Percentiles rank a stretch among this genome's conserved stretches.
phyloP scores from a whole-genome alignment of 1,284 basidiomycete species.

The Rhizoctonia solani region DNA sequence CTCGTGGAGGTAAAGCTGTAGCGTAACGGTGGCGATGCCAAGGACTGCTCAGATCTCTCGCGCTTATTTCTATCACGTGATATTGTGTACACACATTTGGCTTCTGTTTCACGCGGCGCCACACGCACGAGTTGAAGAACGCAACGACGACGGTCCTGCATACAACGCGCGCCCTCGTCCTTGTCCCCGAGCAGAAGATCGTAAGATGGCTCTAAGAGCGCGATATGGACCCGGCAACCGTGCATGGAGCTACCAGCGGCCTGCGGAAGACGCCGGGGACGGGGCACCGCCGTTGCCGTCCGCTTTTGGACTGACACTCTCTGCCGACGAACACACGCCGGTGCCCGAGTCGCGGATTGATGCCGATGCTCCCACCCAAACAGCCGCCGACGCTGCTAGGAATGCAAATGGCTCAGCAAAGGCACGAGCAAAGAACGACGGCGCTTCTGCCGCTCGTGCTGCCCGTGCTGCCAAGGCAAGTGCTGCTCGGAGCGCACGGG shows the following conservation, averaged over 20 bases:
- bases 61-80: constrained; percentile 10
- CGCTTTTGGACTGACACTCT: constrained; percentile 7
- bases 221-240: constrained; percentile 27
- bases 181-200: not conserved
- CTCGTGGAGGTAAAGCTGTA: too few species aligned
- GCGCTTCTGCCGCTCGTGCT: constrained; percentile 18
- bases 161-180: constrained; percentile 27
- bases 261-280: constrained; percentile 6
- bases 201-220: constrained; percentile 13
- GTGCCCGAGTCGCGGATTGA: not conserved
- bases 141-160: constrained; percentile 34
- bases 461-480: constrained; percentile 11
- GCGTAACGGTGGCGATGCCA: not conserved
- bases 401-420: constrained; percentile 4
- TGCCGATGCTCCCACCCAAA: not conserved
- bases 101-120: constrained; percentile 28
- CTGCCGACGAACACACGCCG: constrained; percentile 7
- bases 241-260: constrained; percentile 29
- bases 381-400: not conserved
- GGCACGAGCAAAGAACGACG: constrained; percentile 3
- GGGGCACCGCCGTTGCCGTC: constrained; percentile 11
- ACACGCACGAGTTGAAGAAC: constrained; percentile 32
- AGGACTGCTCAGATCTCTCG: not conserved
- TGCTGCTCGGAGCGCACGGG: constrained; percentile 11
- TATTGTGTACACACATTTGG: constrained; percentile 14